Evolutionary conservation across 495 filamentous ascomycete genomes (phyloP).

Genomic region (Podospora pseudoanserina): DNA sequence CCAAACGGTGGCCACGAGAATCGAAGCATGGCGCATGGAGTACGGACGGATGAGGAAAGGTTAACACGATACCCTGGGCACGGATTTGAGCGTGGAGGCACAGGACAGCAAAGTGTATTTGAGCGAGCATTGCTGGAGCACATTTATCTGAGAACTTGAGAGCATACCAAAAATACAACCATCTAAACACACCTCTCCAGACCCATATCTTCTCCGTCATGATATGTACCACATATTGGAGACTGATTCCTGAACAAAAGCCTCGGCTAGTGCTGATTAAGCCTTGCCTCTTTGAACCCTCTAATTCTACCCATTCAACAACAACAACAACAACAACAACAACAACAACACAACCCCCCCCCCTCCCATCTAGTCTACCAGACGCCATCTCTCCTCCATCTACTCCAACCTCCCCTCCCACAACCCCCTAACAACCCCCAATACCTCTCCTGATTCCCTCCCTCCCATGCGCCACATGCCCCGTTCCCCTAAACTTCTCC

Average conservation of each 20-base stretch:
- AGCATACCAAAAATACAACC: too few species aligned
- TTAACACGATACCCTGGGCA: neutral
- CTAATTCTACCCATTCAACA: too few species aligned
- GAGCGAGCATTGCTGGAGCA: too few species aligned
- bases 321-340: neutral
- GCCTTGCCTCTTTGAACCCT: too few species aligned
- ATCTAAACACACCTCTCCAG: too few species aligned
- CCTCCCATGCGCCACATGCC: constrained; percentile 44
- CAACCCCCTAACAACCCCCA: constrained; percentile 37
- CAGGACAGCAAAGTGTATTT: neutral
- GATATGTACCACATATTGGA: too few species aligned
- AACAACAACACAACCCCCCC: too few species aligned
- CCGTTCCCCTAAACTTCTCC: constrained; percentile 37
- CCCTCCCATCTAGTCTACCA: neutral
- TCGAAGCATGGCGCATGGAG: neutral
- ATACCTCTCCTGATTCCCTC: constrained; percentile 37
- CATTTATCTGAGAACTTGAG: too few species aligned
- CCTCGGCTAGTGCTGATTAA: too few species aligned
- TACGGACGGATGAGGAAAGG: neutral
- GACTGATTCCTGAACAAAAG: too few species aligned
- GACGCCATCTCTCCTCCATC: neutral
- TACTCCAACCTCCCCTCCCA: constrained; percentile 32
- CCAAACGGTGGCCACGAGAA: neutral
- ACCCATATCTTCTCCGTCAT: too few species aligned
- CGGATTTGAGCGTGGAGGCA: neutral